These are phyloP conservation scores for Nakaseomyces delphensis DNA, from an alignment of 1,139 yeast species.

Conservation along the genomic window DNA sequence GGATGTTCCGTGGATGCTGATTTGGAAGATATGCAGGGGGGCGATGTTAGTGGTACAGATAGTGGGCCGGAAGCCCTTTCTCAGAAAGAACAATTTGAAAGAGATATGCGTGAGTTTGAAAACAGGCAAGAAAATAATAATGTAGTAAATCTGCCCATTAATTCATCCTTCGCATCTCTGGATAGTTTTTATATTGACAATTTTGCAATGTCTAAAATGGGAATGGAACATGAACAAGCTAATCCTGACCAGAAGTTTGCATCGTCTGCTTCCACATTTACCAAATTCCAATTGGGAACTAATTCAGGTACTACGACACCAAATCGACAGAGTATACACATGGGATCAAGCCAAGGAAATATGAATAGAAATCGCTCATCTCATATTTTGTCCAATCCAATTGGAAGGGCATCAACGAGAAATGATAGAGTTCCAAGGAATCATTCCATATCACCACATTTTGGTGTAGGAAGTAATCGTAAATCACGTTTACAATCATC, in stretches of 20 bases:
- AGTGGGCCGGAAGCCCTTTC: slow-evolving; percentile 6
- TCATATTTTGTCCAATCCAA: slow-evolving; percentile 1
- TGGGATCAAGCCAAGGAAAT: slow-evolving; percentile 1
- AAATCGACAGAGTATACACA: not conserved
- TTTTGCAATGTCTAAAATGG: slow-evolving; percentile 29
- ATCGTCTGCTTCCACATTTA: slow-evolving; percentile 7
- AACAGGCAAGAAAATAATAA: slow-evolving; percentile 33
- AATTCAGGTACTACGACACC: slow-evolving; percentile 7
- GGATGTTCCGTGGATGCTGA: slow-evolving; percentile 46
- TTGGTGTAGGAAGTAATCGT: not conserved
- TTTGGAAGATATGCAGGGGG: slow-evolving; percentile 29
- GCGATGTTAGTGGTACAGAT: slow-evolving; percentile 6
- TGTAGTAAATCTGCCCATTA: slow-evolving; percentile 49
- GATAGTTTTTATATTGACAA: slow-evolving; percentile 62
- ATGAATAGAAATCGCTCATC: slow-evolving; percentile 8
- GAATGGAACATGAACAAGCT: slow-evolving; percentile 8
- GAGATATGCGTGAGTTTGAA: slow-evolving; percentile 28
- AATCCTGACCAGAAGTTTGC: slow-evolving; percentile 6
- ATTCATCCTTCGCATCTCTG: slow-evolving; percentile 68
- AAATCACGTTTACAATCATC: slow-evolving; percentile 1
- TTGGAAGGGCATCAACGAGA: slow-evolving; percentile 10
- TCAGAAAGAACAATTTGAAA: slow-evolving; percentile 24
- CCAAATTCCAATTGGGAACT: slow-evolving; percentile 6
- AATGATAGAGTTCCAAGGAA: slow-evolving; percentile 9
- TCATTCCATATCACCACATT: slow-evolving; percentile 4